phyloP scores from a whole-genome alignment of 2,329 filamentous ascomycete species.

The Arthrobotrys iridis region DNA sequence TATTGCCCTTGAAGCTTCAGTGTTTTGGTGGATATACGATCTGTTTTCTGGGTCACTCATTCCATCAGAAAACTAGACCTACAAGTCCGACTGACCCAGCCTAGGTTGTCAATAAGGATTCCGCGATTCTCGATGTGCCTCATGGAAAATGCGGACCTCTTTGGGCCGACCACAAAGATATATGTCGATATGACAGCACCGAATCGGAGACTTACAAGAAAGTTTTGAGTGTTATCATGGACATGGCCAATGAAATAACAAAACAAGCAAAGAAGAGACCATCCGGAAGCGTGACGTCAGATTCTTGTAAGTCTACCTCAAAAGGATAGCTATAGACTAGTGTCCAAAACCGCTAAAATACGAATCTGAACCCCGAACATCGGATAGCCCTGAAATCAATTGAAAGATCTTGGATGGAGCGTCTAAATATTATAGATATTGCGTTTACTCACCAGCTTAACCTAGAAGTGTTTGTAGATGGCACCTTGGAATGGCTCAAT shows the following conservation, averaged over 20 bases:
- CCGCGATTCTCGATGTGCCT: constrained; percentile 7
- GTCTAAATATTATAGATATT: constrained; percentile 13
- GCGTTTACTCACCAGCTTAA: neutral
- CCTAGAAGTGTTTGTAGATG: neutral
- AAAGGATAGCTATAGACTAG: too few relatives aligned
- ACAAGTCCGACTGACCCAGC: too few relatives aligned
- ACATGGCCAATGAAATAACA: constrained; percentile 7
- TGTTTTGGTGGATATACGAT: too few relatives aligned
- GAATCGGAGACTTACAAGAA: constrained; percentile 17
- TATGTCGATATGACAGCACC: constrained; percentile 7
- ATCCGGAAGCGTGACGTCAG: neutral
- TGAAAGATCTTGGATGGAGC: constrained; percentile 11
- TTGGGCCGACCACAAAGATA: constrained; percentile 7
- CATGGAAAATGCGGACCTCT: constrained; percentile 18
- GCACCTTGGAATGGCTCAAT: constrained; percentile 1
- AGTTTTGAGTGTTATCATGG: neutral
- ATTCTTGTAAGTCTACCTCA: neutral
- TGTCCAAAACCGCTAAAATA: too few relatives aligned
- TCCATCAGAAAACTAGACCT: too few relatives aligned
- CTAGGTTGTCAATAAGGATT: too few relatives aligned
- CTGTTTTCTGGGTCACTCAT: too few relatives aligned
- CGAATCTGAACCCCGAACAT: too few relatives aligned
- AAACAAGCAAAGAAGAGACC: constrained; percentile 2
- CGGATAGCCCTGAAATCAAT: constrained; percentile 3
- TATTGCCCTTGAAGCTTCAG: too few relatives aligned